phyloP scores from a whole-genome alignment of 495 filamentous ascomycete species.

The Neurospora sp. region DNA sequence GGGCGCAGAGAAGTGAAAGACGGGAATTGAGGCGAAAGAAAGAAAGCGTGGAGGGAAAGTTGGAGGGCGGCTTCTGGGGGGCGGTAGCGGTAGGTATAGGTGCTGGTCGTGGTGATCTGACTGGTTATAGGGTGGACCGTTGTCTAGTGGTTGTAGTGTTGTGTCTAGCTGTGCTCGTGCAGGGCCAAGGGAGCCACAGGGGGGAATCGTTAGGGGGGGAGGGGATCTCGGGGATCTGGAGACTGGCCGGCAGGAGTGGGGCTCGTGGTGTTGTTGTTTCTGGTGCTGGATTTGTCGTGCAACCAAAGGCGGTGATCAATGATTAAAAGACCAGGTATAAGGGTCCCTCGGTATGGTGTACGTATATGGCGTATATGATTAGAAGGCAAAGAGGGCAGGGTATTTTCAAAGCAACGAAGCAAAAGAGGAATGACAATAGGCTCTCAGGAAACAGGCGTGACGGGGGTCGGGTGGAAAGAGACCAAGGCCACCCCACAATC shows the following conservation, averaged over 20 bases:
- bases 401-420: background rate
- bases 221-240: background rate
- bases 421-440: background rate
- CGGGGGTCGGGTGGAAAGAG: background rate
- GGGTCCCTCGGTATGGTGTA: background rate
- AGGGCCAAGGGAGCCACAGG: background rate
- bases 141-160: background rate
- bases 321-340: background rate
- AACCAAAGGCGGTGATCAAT: background rate
- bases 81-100: background rate
- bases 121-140: background rate
- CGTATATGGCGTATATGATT: background rate
- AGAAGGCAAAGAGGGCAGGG: background rate
- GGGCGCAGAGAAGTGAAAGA: slow-evolving; percentile 2
- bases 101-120: background rate
- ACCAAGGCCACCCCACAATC: background rate
- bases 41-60: background rate
- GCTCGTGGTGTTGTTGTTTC: background rate
- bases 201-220: background rate
- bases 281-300: background rate
- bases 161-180: background rate
- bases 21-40: background rate
- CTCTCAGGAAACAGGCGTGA: background rate
- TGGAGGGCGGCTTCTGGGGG: background rate
- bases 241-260: background rate